A percentile compares a stretch with the other conserved stretches of the same genome.
Conservation (phyloP, 2,329 filamentous ascomycete genomes). For the Fusarium pseudocircinatum region DNA sequence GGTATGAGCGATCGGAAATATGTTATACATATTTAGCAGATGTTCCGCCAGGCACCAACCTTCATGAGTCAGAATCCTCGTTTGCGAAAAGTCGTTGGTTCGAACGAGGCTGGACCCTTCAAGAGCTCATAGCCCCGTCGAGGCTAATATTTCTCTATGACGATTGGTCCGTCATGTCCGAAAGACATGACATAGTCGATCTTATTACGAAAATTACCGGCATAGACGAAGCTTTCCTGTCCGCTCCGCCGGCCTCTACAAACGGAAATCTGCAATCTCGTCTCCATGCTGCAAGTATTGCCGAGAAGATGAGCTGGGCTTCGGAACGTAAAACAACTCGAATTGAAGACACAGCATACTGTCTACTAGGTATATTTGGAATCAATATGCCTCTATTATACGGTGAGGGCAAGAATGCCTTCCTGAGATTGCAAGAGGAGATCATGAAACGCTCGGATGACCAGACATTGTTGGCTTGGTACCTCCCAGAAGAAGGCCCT, state of each 20-base stretch:
- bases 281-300: background rate
- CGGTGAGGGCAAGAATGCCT: background rate
- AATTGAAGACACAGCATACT: background rate
- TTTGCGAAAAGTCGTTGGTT: background rate
- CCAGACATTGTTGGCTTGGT: background rate
- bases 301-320: background rate
- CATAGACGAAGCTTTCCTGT: background rate
- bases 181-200: fast-evolving
- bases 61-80: background rate
- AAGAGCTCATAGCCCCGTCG: background rate
- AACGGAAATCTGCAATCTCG: fast-evolving
- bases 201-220: background rate
- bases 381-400: background rate
- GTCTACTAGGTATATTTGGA: background rate
- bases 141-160: background rate
- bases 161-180: background rate
- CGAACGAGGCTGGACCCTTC: background rate
- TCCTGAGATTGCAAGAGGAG: background rate
- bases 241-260: fast-evolving
- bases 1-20: background rate
- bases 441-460: background rate
- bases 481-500: background rate
- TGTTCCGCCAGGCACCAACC: background rate
- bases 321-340: background rate
- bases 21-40: background rate